phyloP scores from a whole-genome alignment of 192 early-diverging fungal species.

The Coemansia biformis region DNA sequence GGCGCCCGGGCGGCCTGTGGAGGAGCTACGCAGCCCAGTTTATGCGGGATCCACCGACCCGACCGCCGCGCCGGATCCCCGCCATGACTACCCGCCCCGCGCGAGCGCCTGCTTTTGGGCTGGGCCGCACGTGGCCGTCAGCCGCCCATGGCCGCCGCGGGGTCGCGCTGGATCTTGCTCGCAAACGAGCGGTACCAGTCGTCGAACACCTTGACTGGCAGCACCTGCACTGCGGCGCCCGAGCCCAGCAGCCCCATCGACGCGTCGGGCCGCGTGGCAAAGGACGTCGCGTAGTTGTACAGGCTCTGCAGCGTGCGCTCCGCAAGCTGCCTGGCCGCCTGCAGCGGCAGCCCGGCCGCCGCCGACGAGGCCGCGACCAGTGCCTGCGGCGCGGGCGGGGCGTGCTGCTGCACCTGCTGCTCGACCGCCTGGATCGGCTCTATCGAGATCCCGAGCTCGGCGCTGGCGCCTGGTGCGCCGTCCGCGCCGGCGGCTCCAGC shows the following conservation, averaged over 20 bases:
- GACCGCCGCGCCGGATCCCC: no score
- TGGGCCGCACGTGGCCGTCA: constrained; percentile 6
- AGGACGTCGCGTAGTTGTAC: constrained; percentile 74
- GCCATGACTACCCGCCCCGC: background rate
- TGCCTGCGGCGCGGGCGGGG: constrained; percentile 12
- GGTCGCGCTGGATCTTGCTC: constrained; percentile 70
- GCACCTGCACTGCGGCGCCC: constrained; percentile 37
- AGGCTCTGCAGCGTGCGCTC: constrained; percentile 62
- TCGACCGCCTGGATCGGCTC: constrained; percentile 75
- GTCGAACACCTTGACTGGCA: constrained; percentile 68
- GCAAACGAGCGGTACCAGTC: constrained; percentile 76
- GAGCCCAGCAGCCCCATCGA: constrained; percentile 47
- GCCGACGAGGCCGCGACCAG: constrained; percentile 21
- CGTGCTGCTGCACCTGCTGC: constrained; percentile 46
- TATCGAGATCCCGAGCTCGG: constrained; percentile 84
- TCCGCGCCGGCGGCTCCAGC: constrained; percentile 4
- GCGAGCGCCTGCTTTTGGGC: constrained; percentile 5
- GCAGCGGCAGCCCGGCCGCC: constrained; percentile 12
- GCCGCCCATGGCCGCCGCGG: constrained; percentile 27
- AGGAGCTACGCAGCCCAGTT: no score
- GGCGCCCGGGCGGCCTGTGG: background rate
- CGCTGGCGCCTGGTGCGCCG: constrained; percentile 48
- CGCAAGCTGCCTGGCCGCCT: constrained; percentile 54
- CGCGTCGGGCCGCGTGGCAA: constrained; percentile 52
- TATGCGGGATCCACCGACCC: no score